Percentiles rank a stretch among this genome's conserved stretches.
phyloP scores from a whole-genome alignment of 257 asterid genomes.

The Perilla frutescens region DNA sequence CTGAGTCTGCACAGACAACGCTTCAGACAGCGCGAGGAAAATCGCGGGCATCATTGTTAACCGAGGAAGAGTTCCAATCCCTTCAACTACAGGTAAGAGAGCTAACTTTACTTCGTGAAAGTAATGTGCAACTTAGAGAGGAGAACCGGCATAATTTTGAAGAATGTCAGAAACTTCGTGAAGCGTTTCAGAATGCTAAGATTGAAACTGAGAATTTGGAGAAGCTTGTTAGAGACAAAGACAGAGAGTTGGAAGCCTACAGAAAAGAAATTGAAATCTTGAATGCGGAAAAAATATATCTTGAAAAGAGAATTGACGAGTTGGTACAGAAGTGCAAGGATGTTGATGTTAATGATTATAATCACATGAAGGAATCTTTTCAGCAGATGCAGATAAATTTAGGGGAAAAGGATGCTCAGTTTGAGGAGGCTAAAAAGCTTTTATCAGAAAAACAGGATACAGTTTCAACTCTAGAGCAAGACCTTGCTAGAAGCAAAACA shows the following conservation, averaged over 20 bases:
- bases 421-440: conserved; percentile 64
- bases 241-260: conserved; percentile 62
- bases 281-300: conserved; percentile 58
- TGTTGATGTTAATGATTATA: conserved; percentile 70
- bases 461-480: conserved; percentile 65
- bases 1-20: conserved; percentile 73
- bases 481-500: conserved; percentile 61
- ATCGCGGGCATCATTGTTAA: conserved; percentile 59
- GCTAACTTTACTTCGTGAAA: conserved; percentile 88
- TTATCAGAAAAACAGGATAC: conserved; percentile 68
- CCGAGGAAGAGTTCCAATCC: conserved; percentile 78
- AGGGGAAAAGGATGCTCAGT: conserved; percentile 67
- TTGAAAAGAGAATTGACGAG: conserved; percentile 71
- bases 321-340: conserved; percentile 68
- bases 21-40: conserved; percentile 67
- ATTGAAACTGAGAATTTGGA: conserved; percentile 67
- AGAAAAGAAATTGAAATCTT: conserved; percentile 60
- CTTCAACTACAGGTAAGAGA: conserved; percentile 91
- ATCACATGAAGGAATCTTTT: conserved; percentile 61
- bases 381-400: conserved; percentile 64
- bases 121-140: conserved; percentile 91
- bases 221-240: conserved; percentile 57
- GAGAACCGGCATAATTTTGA: conserved; percentile 85
- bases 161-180: conserved; percentile 94
- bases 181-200: conserved; percentile 55